Evolutionary conservation across 2,329 filamentous ascomycete species (phyloP), one percentile per base, ranked within the genome.

Genomic region (Fulvia fulva): DNA sequence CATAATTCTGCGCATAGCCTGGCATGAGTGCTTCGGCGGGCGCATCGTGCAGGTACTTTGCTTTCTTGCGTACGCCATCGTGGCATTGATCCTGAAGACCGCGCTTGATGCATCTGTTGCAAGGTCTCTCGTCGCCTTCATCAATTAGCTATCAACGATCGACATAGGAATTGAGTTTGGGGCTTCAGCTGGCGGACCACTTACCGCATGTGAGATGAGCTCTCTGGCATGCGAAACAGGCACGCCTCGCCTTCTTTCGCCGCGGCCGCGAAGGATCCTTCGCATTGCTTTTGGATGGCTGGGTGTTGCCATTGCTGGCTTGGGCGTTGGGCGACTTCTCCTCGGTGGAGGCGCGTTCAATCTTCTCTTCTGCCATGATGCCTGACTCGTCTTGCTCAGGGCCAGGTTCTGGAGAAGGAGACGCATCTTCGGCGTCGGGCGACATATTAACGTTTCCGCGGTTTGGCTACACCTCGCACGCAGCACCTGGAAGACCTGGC

Each of bases 121-220:
- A 99, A 54, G 94, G 94, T 67, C 94, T 84, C 75, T 99, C 93
- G 73, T 99, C 94, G 69, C 93, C 94, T 97, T 71, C 53, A 62
- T 59, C 51, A 54, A 49, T 51, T 26, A 66, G 63, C 46, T 57
- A 49, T 45, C 44, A 57, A 53, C 52, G 59, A 62, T 61, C 58
- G 26, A 50, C 60, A 22, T 37, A 11, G 25, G 23, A 32, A 21
- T 23, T 50, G 23, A 30, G 30, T 51, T 54, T 34, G 6, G 28
- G 26, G 34, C 47, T 26, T 44, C 25, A 37, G 50, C 55, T 22
- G 46, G 19, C 45, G 45, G 53, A 54, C 30, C 46, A 86, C 92
- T 83, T 89, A 97, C 94, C 93, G 80, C 94, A 99, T 65, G 94
- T 99, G 73, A 99, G 80, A 83, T 99, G 94, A 63, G 94, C 94